These are phyloP conservation scores for Syzygium grande DNA, from an alignment of 345 rosid genomes.

Conservation along the genomic window DNA sequence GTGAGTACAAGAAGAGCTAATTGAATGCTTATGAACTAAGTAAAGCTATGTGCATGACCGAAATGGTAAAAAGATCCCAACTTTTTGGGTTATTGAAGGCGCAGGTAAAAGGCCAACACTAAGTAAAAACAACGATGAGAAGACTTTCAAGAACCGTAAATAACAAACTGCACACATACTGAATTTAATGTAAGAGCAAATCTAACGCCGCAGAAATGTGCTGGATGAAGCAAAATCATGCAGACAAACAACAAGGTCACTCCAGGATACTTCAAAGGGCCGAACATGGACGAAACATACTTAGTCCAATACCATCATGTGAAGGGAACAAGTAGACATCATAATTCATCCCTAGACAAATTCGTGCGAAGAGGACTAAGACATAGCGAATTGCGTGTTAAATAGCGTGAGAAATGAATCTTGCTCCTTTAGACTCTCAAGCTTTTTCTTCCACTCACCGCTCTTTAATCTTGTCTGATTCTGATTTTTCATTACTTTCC, in stretches of 20 bases:
- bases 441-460: neutral
- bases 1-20: neutral
- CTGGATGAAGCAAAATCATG: neutral
- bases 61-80: neutral
- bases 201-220: neutral
- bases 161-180: too few species aligned
- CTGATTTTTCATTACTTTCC: neutral
- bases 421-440: accelerated
- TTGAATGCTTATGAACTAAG: neutral
- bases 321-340: too few species aligned
- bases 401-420: neutral
- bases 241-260: neutral
- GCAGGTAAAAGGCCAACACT: neutral
- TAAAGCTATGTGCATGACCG: neutral
- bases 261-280: too few species aligned
- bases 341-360: too few species aligned
- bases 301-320: too few species aligned
- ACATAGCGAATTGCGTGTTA: accelerated
- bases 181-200: neutral
- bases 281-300: too few species aligned
- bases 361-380: neutral
- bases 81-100: neutral
- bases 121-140: too few species aligned
- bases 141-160: too few species aligned
- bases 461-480: neutral